Evolutionary conservation across 2,329 filamentous ascomycete species (phyloP), one percentile per base, ranked within the genome.

Genomic region (Paecilomyces niveus): DNA sequence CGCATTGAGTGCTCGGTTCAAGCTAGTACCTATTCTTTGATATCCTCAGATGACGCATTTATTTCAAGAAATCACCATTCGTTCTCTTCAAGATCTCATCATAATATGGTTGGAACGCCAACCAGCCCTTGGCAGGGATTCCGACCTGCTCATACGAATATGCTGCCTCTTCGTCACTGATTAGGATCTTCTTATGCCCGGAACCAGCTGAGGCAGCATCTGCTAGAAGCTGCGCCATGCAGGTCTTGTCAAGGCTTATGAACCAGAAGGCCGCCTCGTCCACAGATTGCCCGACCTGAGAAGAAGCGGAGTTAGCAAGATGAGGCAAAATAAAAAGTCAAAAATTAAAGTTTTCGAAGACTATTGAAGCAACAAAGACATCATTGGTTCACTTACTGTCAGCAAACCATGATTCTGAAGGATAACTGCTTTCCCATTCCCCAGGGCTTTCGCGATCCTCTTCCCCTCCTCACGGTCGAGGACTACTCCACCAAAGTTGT

Each of bases 261-360:
- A 84, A 84, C 81, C 81, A 84, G 62, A 78, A 82, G 2, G 83
- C 76, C 2, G 79, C 75, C 57, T 75, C 76, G 64, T 84, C 83
- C 56, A 85, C 74, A 1, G 74, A 76, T 29, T 71, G 62, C 9
- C 80, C 82, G 24, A 57, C 56, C 56, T 57, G n/a, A 33, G 52
- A 26, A 57, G 15, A 7, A 22, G 3, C 32, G 18, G 32, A 3
- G 32, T 35, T 5, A 29, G 26, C 26, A 9, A 9, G 18, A 18
- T 18, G 15, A 3, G 3, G 10, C n/a, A 9, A 45, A 45, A 18
- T 18, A 7, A 45, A 21, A 13, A 6, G 6, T 24, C 5, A 45
- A 10, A 3, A 31, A 33, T 31, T 24, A 22, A 57, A 50, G 52
- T 2, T 7, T 26, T 10, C 1, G 21, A 54, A 18, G 8, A 10